Conservation (phyloP, 1,284 basidiomycete species). For the Malassezia restricta region DNA sequence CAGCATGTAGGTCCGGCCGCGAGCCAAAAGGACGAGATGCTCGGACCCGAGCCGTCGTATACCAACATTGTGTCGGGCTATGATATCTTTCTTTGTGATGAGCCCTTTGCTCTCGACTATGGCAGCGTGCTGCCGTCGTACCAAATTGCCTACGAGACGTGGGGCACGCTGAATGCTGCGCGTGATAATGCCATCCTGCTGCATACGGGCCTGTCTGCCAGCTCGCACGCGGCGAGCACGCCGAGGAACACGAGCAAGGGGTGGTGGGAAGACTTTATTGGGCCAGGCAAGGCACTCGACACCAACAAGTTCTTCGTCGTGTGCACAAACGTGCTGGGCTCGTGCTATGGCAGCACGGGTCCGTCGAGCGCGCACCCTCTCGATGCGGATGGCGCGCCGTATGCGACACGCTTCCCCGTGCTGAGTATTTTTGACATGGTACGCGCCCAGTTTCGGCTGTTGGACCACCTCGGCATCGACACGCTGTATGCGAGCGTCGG, state of each 20-base stretch:
- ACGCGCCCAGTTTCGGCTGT: conserved; percentile 71
- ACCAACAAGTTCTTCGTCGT: conserved; percentile 85
- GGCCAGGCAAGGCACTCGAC: conserved; percentile 76
- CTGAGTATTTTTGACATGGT: conserved; percentile 92
- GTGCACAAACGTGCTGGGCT: conserved; percentile 92
- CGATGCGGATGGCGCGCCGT: conserved; percentile 52
- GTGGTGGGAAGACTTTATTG: conserved; percentile 99
- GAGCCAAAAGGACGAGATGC: conserved; percentile 11
- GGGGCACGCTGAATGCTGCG: conserved; percentile 70
- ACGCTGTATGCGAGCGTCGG: conserved; percentile 85
- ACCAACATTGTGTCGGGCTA: conserved; percentile 48
- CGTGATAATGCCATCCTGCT: conserved; percentile 87
- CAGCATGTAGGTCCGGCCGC: not conserved
- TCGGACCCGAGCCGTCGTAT: conserved; percentile 49
- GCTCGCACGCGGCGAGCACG: conserved; percentile 83
- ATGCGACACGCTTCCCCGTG: conserved; percentile 82
- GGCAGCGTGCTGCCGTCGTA: conserved; percentile 59
- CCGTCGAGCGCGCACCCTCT: conserved; percentile 66
- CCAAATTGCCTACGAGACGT: conserved; percentile 91
- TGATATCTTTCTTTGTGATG: conserved; percentile 42
- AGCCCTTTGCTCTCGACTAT: conserved; percentile 64
- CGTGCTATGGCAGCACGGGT: conserved; percentile 92
- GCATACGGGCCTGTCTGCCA: conserved; percentile 88
- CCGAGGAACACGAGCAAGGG: conserved; percentile 66
- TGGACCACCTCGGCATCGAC: conserved; percentile 73